Percentiles rank a stretch among this genome's conserved stretches.
phyloP scores from a whole-genome alignment of 331 rosid species.

The Erythrophleum ivorense region DNA sequence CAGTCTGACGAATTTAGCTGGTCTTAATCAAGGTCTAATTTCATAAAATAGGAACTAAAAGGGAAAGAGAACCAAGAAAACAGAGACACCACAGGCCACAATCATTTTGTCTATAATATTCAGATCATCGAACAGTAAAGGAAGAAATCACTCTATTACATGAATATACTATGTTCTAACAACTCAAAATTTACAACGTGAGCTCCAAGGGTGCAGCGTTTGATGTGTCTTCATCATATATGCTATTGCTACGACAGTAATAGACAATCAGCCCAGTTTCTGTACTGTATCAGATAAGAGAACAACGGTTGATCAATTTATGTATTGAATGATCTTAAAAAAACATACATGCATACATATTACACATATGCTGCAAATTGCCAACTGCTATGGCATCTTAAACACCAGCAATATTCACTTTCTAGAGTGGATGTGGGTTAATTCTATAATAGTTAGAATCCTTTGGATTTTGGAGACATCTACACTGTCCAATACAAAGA shows the following conservation, averaged over 20 bases:
- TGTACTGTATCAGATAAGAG: not conserved
- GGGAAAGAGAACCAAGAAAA: not conserved
- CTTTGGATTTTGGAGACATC: conserved; percentile 12
- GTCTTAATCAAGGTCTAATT: not conserved
- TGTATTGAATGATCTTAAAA: not conserved
- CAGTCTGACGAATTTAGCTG: too few species aligned
- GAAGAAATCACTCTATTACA: conserved; percentile 24
- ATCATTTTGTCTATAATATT: conserved; percentile 22
- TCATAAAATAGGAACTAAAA: not conserved
- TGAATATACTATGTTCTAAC: not conserved
- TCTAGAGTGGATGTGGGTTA: conserved; percentile 48
- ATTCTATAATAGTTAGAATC: conserved; percentile 55
- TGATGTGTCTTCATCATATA: not conserved
- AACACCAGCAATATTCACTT: conserved; percentile 35
- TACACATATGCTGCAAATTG: conserved; percentile 30
- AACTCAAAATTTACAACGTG: not conserved
- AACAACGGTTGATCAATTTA: not conserved
- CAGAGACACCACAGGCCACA: not conserved
- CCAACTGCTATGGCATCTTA: conserved; percentile 40
- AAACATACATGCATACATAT: not conserved
- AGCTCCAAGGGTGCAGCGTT: not conserved
- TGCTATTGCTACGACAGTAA: not conserved
- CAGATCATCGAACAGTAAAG: conserved; percentile 33
- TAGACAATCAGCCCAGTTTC: conserved; percentile 8
- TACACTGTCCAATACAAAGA: conserved; percentile 1